phyloP scores from a whole-genome alignment of 2,329 filamentous ascomycete species.

The Pseudogymnoascus sp. region DNA sequence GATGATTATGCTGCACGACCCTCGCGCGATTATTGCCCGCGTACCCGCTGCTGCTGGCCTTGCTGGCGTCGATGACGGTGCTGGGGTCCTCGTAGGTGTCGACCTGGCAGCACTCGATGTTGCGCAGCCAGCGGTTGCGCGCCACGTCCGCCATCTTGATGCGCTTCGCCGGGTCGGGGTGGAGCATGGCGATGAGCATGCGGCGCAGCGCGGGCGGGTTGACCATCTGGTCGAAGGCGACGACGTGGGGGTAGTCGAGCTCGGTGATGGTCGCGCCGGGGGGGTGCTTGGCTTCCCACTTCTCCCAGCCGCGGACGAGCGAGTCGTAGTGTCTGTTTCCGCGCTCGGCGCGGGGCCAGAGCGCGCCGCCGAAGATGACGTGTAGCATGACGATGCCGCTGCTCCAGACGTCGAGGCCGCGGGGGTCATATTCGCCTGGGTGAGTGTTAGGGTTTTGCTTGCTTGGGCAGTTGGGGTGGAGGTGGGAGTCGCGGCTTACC shows the following conservation, averaged over 20 bases:
- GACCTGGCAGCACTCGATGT: slow-evolving; percentile 70
- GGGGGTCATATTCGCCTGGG: slow-evolving; percentile 59
- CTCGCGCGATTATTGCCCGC: slow-evolving; percentile 35
- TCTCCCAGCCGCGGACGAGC: slow-evolving; percentile 61
- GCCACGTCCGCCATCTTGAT: slow-evolving; percentile 63
- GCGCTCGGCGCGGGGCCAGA: slow-evolving; percentile 64
- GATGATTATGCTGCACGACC: slow-evolving; percentile 26
- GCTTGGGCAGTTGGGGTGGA: neutral
- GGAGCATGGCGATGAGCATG: slow-evolving; percentile 72
- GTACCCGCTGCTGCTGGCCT: slow-evolving; percentile 39
- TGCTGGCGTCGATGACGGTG: slow-evolving; percentile 55
- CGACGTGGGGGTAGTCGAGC: slow-evolving; percentile 57
- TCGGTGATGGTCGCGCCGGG: slow-evolving; percentile 44
- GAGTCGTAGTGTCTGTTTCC: slow-evolving; percentile 53
- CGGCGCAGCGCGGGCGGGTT: slow-evolving; percentile 63
- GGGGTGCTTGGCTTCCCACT: slow-evolving; percentile 53
- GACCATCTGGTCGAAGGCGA: slow-evolving; percentile 57
- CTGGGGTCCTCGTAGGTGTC: slow-evolving; percentile 61
- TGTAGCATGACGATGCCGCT: slow-evolving; percentile 77
- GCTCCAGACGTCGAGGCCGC: slow-evolving; percentile 79
- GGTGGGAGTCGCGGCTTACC: slow-evolving; percentile 34
- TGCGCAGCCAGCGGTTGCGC: slow-evolving; percentile 64
- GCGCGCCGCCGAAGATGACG: slow-evolving; percentile 62
- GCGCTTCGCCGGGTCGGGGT: slow-evolving; percentile 67
- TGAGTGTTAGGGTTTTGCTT: slow-evolving; percentile 11